Base-by-base conservation (phyloP, 2,329 filamentous ascomycete species). In the Fusarium kyushuense region DNA sequence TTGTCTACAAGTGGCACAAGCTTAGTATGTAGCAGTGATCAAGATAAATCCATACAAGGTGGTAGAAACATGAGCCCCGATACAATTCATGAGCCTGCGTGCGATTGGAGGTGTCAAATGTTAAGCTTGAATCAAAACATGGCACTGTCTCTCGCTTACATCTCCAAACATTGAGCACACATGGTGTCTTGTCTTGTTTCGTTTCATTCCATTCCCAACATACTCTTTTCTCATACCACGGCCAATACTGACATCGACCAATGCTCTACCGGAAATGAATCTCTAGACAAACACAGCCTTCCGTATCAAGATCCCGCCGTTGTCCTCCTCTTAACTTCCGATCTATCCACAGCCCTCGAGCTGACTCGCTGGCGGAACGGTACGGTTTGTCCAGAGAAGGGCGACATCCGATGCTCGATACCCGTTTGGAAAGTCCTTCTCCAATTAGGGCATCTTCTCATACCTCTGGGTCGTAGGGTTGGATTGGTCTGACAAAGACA, bases 401-500 rank as follows among this genome's bases (percentile, higher is more conserved):
- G 33, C 43, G 42, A 63, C 45, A 58, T 53, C 46, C 45, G 43
- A 41, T 40, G 42, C 38, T 33, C 25, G 30, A 47, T 45, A 46
- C 51, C 59, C 43, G 41, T 64, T 52, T 40, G n/a, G 8, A 27
- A 21, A 12, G 27, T 21, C 48, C 43, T 40, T 42, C 41, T 54
- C 25, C 25, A 43, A 30, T 46, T 43, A 11, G 27, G 41, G 13
- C 19, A 43, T 40, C 53, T 52, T 36, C 23, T 55, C 33, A 55
- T 49, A 49, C 30, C 21, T 46, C 36, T 38, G 6, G 21, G 23
- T 30, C 61, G 32, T 25, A 41, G 33, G 14, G 19, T 36, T 54
- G 33, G 43, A 51, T 38, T 23, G 57, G 71, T 67, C 4, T 58
- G 38, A 71, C 69, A 58, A 65, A 73, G 64, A 70, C 67, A 67